These are phyloP conservation scores for Vinca minor DNA, from an alignment of 257 asterid species.

Conservation along the genomic window DNA sequence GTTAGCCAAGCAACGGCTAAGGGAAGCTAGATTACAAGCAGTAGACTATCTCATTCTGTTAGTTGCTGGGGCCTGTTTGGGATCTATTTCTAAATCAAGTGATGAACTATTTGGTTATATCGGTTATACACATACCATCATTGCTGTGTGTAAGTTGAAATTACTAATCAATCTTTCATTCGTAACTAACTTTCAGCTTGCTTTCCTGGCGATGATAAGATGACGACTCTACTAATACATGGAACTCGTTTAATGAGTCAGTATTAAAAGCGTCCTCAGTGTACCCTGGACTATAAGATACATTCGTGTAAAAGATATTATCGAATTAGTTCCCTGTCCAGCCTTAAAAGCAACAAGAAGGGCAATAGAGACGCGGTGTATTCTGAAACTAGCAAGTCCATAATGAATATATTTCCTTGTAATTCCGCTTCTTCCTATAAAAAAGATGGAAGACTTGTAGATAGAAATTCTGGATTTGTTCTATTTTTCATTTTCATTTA, in stretches of 20 bases:
- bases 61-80: conserved; percentile 95
- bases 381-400: too few species aligned
- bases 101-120: conserved; percentile 79
- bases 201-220: not conserved
- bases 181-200: not conserved
- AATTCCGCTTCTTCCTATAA: too few species aligned
- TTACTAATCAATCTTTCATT: not conserved
- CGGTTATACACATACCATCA: conserved; percentile 79
- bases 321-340: too few species aligned
- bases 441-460: too few species aligned
- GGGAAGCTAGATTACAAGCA: conserved; percentile 78
- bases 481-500: not conserved
- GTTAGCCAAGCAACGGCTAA: conserved; percentile 72
- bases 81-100: conserved; percentile 55
- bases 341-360: too few species aligned
- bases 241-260: not conserved
- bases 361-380: too few species aligned
- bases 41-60: conserved; percentile 68
- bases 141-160: conserved; percentile 76
- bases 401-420: too few species aligned
- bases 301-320: not conserved
- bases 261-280: not conserved
- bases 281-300: not conserved
- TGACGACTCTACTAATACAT: not conserved
- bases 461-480: not conserved